phyloP scores from a whole-genome alignment of 2,329 filamentous ascomycete genomes.

The Colletotrichum sp. region DNA sequence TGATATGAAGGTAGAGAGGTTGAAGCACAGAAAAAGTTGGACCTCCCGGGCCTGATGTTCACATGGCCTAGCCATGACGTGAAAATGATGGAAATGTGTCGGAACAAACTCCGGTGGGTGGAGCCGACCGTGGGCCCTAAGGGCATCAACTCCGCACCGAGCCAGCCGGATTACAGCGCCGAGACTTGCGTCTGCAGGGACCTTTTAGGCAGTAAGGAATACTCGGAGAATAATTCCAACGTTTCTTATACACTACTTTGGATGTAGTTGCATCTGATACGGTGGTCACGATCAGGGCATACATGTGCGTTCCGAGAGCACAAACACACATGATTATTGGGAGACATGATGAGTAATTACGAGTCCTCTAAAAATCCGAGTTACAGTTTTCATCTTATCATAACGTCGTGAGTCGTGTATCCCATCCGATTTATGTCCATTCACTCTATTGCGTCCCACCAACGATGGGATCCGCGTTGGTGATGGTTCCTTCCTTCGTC shows the following conservation, averaged over 20 bases:
- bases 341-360: not conserved
- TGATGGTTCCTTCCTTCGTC: not conserved
- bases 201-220: not conserved
- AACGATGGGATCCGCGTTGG: not conserved
- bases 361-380: not conserved
- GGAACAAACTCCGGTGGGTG: not conserved
- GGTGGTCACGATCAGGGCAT: not conserved
- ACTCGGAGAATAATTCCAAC: not conserved
- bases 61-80: not conserved
- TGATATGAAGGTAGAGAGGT: not conserved
- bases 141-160: not conserved
- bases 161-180: not conserved
- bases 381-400: not conserved
- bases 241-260: not conserved
- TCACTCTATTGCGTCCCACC: not conserved
- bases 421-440: not conserved
- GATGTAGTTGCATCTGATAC: not conserved
- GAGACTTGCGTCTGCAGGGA: not conserved
- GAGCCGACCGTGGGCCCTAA: not conserved
- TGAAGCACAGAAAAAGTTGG: not conserved
- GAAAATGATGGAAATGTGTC: not conserved
- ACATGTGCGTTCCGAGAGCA: not conserved
- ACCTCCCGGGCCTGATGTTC: not conserved
- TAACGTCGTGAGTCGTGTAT: not conserved
- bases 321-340: not conserved